Percentiles rank a stretch among this genome's conserved stretches.
Conservation (phyloP, 1,284 basidiomycete genomes). For the Anthracocystis setariae region DNA sequence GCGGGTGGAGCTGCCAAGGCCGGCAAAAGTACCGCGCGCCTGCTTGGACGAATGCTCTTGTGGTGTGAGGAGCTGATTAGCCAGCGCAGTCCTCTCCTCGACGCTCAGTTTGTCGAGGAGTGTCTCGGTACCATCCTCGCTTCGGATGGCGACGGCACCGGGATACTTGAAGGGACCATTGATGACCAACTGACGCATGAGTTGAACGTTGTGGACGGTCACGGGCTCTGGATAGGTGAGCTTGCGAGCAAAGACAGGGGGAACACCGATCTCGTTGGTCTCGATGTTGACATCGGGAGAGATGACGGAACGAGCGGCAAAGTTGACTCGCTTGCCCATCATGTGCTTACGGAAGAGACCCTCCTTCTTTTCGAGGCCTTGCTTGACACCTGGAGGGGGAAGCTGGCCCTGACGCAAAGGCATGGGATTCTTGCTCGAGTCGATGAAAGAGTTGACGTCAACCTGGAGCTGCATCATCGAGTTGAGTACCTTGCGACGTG, state of each 20-base stretch:
- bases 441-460: slow-evolving; percentile 96
- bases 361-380: slow-evolving; percentile 97
- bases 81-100: slow-evolving; percentile 89
- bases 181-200: slow-evolving; percentile 89
- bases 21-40: slow-evolving; percentile 64
- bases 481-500: slow-evolving; percentile 80
- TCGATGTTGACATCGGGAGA: slow-evolving; percentile 99
- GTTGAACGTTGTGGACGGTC: slow-evolving; percentile 87
- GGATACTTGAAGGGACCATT: slow-evolving; percentile 90
- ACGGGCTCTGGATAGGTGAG: slow-evolving; percentile 98
- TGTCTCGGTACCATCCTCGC: slow-evolving; percentile 79
- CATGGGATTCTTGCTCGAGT: slow-evolving; percentile 93
- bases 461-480: slow-evolving; percentile 88
- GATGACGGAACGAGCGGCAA: slow-evolving; percentile 98
- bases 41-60: slow-evolving; percentile 74
- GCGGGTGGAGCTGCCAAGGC: slow-evolving; percentile 60
- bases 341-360: slow-evolving; percentile 98
- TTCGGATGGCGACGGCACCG: slow-evolving; percentile 92
- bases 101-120: slow-evolving; percentile 78
- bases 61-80: slow-evolving; percentile 95
- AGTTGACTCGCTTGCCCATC: slow-evolving; percentile 99
- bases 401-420: slow-evolving; percentile 85
- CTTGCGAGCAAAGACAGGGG: slow-evolving; percentile 96
- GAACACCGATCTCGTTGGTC: slow-evolving; percentile 97
- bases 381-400: slow-evolving; percentile 95